Conservation (phyloP, 345 rosid genomes). For the Linum lewisii region DNA sequence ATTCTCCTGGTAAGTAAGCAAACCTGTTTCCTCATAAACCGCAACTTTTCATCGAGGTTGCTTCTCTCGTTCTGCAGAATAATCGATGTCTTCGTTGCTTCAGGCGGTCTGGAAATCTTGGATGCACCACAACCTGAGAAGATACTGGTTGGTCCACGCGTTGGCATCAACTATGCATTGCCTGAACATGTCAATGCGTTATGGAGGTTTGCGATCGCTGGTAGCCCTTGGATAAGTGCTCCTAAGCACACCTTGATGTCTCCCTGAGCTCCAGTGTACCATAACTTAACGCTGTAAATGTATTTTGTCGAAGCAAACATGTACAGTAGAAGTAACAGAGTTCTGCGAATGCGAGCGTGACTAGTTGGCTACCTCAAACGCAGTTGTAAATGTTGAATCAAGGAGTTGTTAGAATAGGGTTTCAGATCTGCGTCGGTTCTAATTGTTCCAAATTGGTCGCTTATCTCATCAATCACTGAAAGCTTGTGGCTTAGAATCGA, state of each 20-base stretch:
- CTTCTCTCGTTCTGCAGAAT: not conserved
- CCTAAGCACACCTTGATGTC: slow-evolving; percentile 73
- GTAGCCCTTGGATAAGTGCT: slow-evolving; percentile 82
- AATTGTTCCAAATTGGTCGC: too few relatives aligned
- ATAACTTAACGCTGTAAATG: not conserved
- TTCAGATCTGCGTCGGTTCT: too few relatives aligned
- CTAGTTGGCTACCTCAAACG: too few relatives aligned
- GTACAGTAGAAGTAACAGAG: not conserved
- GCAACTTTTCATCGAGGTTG: not conserved
- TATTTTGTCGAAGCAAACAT: not conserved
- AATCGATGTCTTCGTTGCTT: not conserved
- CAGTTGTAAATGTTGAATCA: too few relatives aligned
- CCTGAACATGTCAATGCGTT: slow-evolving; percentile 67
- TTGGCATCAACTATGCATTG: slow-evolving; percentile 80
- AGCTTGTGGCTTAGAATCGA: too few relatives aligned
- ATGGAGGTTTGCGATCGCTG: slow-evolving; percentile 93
- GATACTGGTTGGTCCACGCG: slow-evolving; percentile 69
- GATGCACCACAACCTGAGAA: slow-evolving; percentile 78
- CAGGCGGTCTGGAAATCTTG: slow-evolving; percentile 82
- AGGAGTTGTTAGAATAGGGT: too few relatives aligned
- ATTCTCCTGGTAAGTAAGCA: slow-evolving; percentile 50
- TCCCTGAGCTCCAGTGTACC: slow-evolving; percentile 17
- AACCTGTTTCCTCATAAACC: not conserved
- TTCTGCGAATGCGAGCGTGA: too few relatives aligned
- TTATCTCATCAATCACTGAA: too few relatives aligned